phyloP scores from a whole-genome alignment of 352 stramenopile species.

The Phytophthora aleatoria region DNA sequence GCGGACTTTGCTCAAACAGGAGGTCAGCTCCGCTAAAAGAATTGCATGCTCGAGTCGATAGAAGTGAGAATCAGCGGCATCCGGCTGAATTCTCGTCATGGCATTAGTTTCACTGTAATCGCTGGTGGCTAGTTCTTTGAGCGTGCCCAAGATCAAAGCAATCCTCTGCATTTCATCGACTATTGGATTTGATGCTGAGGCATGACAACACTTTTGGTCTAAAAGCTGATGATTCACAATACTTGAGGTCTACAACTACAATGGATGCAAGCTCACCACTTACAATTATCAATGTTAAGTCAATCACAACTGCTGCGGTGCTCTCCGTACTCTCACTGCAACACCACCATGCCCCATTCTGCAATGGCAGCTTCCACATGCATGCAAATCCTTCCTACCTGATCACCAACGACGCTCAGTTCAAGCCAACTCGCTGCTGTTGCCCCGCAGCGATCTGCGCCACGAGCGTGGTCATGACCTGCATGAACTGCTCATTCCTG shows the following conservation, averaged over 20 bases:
- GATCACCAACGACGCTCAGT: slow-evolving; percentile 14
- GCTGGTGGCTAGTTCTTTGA: too few species aligned
- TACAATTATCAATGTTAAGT: slow-evolving; percentile 21
- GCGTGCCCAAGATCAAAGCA: too few species aligned
- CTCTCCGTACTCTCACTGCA: not conserved
- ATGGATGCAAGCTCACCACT: not conserved
- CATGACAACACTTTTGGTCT: too few species aligned
- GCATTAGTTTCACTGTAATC: too few species aligned
- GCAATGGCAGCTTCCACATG: not conserved
- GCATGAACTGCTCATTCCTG: slow-evolving; percentile 40
- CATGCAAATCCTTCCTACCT: slow-evolving; percentile 2
- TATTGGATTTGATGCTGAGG: too few species aligned
- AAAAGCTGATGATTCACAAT: too few species aligned
- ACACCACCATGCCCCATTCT: not conserved
- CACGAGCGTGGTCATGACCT: slow-evolving; percentile 38
- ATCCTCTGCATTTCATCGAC: too few species aligned
- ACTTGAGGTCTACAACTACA: not conserved
- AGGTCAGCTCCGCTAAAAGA: too few species aligned
- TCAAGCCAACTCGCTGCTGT: slow-evolving; percentile 31
- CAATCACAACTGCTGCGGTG: slow-evolving; percentile 1
- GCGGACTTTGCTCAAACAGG: too few species aligned
- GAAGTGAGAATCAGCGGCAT: too few species aligned
- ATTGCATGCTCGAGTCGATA: too few species aligned
- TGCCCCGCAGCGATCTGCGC: slow-evolving; percentile 34
- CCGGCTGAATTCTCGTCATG: too few species aligned